Evolutionary conservation across 1,139 yeast species (phyloP).

Genomic region (Pneumocystis murina): DNA sequence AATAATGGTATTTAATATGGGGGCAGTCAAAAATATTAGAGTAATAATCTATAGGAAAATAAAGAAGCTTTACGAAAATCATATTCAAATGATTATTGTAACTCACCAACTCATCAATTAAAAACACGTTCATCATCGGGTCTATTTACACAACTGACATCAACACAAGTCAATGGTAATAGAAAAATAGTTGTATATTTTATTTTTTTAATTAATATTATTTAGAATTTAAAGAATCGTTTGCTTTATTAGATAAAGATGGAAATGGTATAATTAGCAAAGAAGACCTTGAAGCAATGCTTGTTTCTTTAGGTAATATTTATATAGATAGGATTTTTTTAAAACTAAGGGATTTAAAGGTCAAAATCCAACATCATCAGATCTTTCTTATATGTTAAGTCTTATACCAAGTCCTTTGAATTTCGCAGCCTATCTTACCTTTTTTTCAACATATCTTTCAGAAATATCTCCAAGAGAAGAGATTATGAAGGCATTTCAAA

Average conservation of each 20-base stretch:
- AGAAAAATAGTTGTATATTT: neutral
- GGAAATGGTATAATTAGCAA: conserved; percentile 54
- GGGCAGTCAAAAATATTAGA: neutral
- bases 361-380: conserved; percentile 27
- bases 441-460: conserved; percentile 47
- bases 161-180: neutral
- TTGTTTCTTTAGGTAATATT: conserved; percentile 35
- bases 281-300: conserved; percentile 44
- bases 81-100: neutral
- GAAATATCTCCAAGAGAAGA: conserved; percentile 48
- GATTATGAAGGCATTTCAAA: conserved; percentile 46
- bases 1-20: neutral
- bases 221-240: conserved; percentile 33
- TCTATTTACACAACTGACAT: neutral
- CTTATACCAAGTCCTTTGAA: conserved; percentile 45
- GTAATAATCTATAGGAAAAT: neutral
- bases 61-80: neutral
- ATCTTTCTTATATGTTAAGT: conserved; percentile 30
- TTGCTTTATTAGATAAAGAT: conserved; percentile 64
- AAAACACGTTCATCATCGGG: neutral
- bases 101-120: neutral
- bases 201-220: neutral
- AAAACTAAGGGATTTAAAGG: conserved; percentile 13
- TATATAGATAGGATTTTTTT: neutral
- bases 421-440: conserved; percentile 55